A percentile compares a stretch with the other conserved stretches of the same genome.
Evolutionary conservation across 2,329 filamentous ascomycete genomes (phyloP).

Genomic region (Volutella citrinella): DNA sequence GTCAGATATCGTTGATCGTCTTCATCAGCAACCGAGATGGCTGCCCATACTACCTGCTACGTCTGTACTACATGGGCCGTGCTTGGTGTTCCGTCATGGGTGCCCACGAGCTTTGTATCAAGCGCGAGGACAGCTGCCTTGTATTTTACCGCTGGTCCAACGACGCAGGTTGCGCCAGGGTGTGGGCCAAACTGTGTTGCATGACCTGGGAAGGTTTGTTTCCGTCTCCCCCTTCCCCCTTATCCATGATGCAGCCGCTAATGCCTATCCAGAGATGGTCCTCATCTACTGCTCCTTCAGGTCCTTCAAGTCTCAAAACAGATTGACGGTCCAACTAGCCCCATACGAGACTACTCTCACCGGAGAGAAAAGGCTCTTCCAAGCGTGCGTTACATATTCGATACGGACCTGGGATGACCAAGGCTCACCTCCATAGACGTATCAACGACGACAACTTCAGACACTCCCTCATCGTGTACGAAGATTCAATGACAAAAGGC

Average conservation of each 20-base stretch:
- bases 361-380: conserved; percentile 51
- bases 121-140: conserved; percentile 46
- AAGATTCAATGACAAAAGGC: conserved; percentile 46
- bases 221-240: background rate
- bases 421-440: too few species aligned
- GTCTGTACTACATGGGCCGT: conserved; percentile 37
- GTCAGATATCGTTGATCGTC: conserved; percentile 51
- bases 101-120: conserved; percentile 53
- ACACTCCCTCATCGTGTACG: conserved; percentile 52
- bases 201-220: conserved; percentile 57
- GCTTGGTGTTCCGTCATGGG: conserved; percentile 49
- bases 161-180: conserved; percentile 39
- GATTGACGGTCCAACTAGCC: conserved; percentile 40
- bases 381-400: conserved; percentile 44
- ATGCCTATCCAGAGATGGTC: conserved; percentile 47
- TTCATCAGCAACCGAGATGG: conserved; percentile 44
- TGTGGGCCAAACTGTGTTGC: conserved; percentile 56
- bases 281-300: conserved; percentile 58
- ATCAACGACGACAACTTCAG: conserved; percentile 54
- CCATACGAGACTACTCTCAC: conserved; percentile 45
- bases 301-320: conserved; percentile 51
- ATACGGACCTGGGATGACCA: too few species aligned
- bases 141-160: conserved; percentile 52
- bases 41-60: conserved; percentile 46
- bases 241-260: conserved; percentile 1